Evolutionary conservation across 129 eudicot species (phyloP).

Genomic region (Chrysanthemum seticuspe): DNA sequence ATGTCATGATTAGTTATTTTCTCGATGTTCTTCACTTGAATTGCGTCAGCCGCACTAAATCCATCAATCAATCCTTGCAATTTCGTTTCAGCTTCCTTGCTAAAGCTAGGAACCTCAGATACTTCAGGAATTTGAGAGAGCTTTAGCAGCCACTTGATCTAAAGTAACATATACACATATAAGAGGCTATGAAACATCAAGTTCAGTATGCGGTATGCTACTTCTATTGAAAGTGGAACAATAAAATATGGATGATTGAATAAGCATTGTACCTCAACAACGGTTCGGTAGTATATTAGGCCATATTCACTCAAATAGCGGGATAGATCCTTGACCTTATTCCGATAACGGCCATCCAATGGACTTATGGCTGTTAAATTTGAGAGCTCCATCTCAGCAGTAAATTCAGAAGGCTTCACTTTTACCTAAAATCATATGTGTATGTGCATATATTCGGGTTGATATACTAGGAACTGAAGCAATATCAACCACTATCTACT

Average conservation of each 20-base stretch:
- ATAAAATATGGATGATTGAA: conserved; percentile 6
- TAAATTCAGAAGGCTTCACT: conserved; percentile 37
- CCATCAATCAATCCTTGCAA: conserved; percentile 60
- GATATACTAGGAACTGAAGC: too few relatives aligned
- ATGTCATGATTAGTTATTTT: conserved; percentile 93
- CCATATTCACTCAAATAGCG: conserved; percentile 88
- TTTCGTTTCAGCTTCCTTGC: conserved; percentile 57
- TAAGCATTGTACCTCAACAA: conserved; percentile 65
- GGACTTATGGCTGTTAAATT: conserved; percentile 79
- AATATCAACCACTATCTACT: too few relatives aligned
- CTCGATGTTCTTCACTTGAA: conserved; percentile 87
- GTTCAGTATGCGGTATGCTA: background rate
- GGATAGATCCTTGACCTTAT: conserved; percentile 74
- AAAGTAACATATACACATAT: conserved; percentile 4
- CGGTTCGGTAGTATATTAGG: conserved; percentile 65
- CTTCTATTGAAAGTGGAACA: background rate
- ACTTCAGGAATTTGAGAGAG: conserved; percentile 79
- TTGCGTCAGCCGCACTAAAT: conserved; percentile 71
- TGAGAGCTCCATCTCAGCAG: conserved; percentile 58
- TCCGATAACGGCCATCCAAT: conserved; percentile 89
- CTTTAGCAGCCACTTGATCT: conserved; percentile 87
- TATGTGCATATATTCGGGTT: too few relatives aligned
- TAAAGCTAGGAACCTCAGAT: conserved; percentile 82
- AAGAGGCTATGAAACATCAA: conserved; percentile 3
- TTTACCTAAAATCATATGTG: conserved; percentile 45